Conservation (phyloP, 106 monocot genomes). For the Dendrobium officinale region DNA sequence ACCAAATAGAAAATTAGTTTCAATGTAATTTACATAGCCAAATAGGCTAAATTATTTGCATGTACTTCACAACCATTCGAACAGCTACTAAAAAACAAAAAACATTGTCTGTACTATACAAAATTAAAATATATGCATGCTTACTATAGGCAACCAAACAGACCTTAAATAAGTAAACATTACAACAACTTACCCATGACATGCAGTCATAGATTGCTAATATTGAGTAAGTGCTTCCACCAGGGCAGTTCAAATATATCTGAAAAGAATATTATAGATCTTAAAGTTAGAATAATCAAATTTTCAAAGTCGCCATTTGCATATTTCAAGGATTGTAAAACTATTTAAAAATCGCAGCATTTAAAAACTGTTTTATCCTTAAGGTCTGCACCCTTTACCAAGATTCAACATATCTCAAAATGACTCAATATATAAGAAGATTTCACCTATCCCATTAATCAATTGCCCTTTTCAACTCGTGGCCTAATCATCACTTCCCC, state of each 20-base stretch:
- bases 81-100: not conserved
- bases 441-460: not conserved
- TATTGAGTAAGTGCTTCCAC: constrained; percentile 93
- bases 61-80: not conserved
- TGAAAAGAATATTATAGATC: constrained; percentile 19
- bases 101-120: not conserved
- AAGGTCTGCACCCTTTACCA: not conserved
- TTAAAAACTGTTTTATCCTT: not conserved
- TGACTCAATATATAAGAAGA: not conserved
- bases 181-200: constrained; percentile 68
- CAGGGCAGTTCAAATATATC: constrained; percentile 91
- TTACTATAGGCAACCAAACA: not conserved
- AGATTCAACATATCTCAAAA: not conserved
- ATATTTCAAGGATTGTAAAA: not conserved
- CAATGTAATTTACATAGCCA: not conserved
- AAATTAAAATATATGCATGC: constrained; percentile 1
- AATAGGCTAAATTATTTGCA: not conserved
- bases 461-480: not conserved
- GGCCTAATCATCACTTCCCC: not conserved
- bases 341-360: not conserved
- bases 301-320: not conserved
- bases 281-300: not conserved
- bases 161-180: not conserved
- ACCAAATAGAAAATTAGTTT: not conserved
- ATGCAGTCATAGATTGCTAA: constrained; percentile 95